phyloP scores from a whole-genome alignment of 306 rosid genomes.

The Ormosia emarginata region DNA sequence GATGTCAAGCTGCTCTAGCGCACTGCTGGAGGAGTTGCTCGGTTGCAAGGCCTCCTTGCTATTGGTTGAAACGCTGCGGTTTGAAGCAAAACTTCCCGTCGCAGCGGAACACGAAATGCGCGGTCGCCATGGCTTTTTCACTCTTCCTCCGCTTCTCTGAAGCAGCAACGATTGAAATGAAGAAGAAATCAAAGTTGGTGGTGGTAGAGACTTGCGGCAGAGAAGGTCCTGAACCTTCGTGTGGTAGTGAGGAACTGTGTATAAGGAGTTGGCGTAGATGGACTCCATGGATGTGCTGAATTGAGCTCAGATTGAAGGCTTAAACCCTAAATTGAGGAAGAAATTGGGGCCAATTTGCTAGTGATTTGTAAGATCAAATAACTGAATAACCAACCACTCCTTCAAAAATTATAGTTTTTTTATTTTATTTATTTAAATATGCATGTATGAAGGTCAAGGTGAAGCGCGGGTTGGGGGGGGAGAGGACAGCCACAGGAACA shows the following conservation, averaged over 20 bases:
- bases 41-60: slow-evolving; percentile 8
- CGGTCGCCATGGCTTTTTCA: background rate
- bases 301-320: background rate
- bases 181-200: background rate
- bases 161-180: background rate
- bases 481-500: too few relatives aligned
- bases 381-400: background rate
- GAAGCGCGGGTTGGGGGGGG: too few relatives aligned
- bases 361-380: background rate
- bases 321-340: slow-evolving; percentile 35
- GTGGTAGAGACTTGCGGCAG: background rate
- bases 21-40: slow-evolving; percentile 47
- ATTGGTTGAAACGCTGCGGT: slow-evolving; percentile 25
- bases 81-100: slow-evolving; percentile 17
- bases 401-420: background rate
- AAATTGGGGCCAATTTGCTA: background rate
- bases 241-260: slow-evolving; percentile 25
- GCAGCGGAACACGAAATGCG: slow-evolving; percentile 47
- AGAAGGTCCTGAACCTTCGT: background rate
- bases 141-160: slow-evolving; percentile 4
- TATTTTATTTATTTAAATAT: background rate
- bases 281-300: slow-evolving; percentile 43
- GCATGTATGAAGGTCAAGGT: too few relatives aligned
- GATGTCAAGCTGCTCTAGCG: slow-evolving; percentile 90
- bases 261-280: slow-evolving; percentile 26